Conservation (phyloP, 805 yeast genomes). For the Candida xyloterini region DNA sequence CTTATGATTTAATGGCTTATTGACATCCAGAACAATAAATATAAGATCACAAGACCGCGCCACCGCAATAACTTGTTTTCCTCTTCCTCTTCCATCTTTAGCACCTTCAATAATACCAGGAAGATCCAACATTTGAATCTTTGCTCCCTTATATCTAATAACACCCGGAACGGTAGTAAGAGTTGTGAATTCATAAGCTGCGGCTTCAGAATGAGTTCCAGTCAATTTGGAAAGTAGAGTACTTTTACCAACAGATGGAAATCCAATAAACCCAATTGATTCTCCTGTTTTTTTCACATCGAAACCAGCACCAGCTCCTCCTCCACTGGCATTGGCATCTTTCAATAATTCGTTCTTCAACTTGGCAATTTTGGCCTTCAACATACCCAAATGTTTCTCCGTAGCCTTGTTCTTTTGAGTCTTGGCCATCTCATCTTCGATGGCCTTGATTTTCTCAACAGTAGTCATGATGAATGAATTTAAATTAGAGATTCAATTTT, state of each 20-base stretch:
- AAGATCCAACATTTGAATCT: constrained; percentile 90
- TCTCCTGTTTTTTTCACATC: constrained; percentile 99
- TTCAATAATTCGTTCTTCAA: constrained; percentile 86
- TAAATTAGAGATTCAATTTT: neutral
- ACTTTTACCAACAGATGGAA: constrained; percentile 92
- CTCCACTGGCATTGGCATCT: constrained; percentile 65
- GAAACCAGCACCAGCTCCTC: constrained; percentile 94
- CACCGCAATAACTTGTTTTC: constrained; percentile 96
- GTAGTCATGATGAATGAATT: constrained; percentile 44
- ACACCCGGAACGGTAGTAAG: constrained; percentile 97
- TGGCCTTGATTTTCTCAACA: constrained; percentile 73
- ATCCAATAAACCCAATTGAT: constrained; percentile 95
- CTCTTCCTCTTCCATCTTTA: constrained; percentile 88
- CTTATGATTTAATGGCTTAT: constrained; percentile 93
- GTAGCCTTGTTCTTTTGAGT: constrained; percentile 99
- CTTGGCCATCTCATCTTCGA: constrained; percentile 96
- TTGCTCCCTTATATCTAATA: constrained; percentile 94
- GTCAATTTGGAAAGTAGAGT: constrained; percentile 85
- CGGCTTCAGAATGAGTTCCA: constrained; percentile 97
- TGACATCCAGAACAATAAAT: constrained; percentile 92
- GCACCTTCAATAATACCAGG: constrained; percentile 93
- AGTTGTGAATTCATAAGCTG: constrained; percentile 96
- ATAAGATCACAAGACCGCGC: constrained; percentile 96
- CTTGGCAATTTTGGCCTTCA: constrained; percentile 95
- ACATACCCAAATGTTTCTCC: constrained; percentile 93